A percentile compares a stretch with the other conserved stretches of the same genome.
Evolutionary conservation across 495 filamentous ascomycete genomes (phyloP).

Genomic region (Hyaloscypha bicolor): DNA sequence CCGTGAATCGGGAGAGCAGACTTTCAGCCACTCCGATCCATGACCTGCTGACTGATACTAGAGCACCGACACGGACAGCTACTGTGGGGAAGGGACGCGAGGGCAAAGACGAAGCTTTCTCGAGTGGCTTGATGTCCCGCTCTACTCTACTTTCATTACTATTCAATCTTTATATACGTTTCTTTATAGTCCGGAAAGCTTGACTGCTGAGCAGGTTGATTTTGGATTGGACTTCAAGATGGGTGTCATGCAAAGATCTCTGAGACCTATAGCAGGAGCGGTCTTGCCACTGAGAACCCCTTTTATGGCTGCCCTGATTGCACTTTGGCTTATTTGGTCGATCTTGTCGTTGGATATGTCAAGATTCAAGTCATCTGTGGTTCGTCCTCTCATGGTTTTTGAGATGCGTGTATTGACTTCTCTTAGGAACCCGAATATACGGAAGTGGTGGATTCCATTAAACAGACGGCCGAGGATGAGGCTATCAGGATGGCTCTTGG

Average conservation of each 20-base stretch:
- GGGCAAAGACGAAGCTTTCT: slow-evolving; percentile 6
- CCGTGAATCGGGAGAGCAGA: not conserved
- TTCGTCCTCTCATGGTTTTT: not conserved
- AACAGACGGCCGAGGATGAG: not conserved
- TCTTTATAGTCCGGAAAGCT: not conserved
- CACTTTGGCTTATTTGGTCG: slow-evolving; percentile 14
- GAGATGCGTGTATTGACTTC: not conserved
- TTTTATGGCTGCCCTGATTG: slow-evolving; percentile 14
- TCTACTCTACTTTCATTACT: not conserved
- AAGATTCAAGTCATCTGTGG: not conserved
- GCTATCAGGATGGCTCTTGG: not conserved
- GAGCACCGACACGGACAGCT: not conserved
- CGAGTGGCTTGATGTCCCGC: not conserved
- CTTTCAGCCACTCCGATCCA: not conserved
- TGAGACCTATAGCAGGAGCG: not conserved
- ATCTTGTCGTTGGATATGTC: slow-evolving; percentile 16
- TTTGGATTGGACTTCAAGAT: not conserved
- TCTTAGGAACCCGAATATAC: not conserved
- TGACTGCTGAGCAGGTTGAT: not conserved
- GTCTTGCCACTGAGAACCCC: slow-evolving; percentile 8
- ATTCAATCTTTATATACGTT: slow-evolving; percentile 5
- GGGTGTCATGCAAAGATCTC: not conserved
- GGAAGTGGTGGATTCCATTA: not conserved
- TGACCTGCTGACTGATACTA: slow-evolving; percentile 3
- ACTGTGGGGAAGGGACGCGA: slow-evolving; percentile 8